phyloP scores from a whole-genome alignment of 2,329 filamentous ascomycete genomes.

The Fusarium clavum region DNA sequence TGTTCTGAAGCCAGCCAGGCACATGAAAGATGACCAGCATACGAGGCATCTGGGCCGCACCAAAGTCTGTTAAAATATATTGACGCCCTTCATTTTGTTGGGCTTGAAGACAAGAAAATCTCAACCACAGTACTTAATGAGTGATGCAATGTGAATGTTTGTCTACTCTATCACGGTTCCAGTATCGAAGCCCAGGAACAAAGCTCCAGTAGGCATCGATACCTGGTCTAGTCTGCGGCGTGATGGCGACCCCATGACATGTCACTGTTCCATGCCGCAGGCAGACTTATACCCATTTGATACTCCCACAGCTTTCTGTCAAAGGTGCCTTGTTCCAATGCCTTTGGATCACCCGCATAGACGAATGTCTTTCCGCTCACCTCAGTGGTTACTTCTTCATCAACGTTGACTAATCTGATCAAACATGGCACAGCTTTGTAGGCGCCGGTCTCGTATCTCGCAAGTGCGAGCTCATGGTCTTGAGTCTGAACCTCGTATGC shows the following conservation, averaged over 20 bases:
- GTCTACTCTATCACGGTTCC: neutral
- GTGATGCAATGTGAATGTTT: neutral
- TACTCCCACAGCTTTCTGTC: constrained; percentile 1
- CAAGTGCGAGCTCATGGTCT: constrained; percentile 5
- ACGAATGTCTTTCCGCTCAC: constrained; percentile 9
- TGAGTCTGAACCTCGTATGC: constrained; percentile 12
- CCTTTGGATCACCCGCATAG: constrained; percentile 12
- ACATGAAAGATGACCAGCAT: constrained; percentile 21
- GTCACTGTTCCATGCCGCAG: neutral
- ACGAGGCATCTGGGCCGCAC: constrained; percentile 19
- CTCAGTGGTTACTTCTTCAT: neutral
- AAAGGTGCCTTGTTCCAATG: constrained; percentile 12
- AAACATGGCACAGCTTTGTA: constrained; percentile 5
- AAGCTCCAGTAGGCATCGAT: neutral
- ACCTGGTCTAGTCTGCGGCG: constrained; percentile 10
- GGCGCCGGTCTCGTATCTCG: constrained; percentile 10
- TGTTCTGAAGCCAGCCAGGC: constrained; percentile 18
- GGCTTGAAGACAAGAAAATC: constrained; percentile 14
- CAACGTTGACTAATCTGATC: neutral
- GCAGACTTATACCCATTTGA: constrained; percentile 1
- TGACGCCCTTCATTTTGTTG: constrained; percentile 18
- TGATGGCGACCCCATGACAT: constrained; percentile 1
- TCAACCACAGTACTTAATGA: neutral
- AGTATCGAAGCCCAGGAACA: neutral
- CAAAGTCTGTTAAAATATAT: constrained; percentile 31